These are phyloP conservation scores for Globisporangium barbulae DNA, from an alignment of 352 stramenopile genomes.

Conservation along the genomic window DNA sequence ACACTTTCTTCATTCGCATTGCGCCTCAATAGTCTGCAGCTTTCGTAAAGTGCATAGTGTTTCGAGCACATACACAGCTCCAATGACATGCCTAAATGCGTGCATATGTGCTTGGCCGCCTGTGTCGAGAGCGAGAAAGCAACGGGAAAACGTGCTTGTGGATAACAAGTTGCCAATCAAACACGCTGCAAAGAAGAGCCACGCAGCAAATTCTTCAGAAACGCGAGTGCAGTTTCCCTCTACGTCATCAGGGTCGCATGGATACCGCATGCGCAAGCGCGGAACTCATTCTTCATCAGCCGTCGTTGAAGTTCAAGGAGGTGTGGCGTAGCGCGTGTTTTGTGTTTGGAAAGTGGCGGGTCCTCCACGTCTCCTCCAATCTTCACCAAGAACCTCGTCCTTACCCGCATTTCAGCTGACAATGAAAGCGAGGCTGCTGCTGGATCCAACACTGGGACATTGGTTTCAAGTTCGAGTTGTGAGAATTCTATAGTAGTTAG, in stretches of 20 bases:
- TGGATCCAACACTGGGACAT: too few species aligned
- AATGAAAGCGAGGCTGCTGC: too few species aligned
- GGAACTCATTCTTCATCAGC: not conserved
- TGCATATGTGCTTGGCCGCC: too few species aligned
- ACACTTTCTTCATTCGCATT: not conserved
- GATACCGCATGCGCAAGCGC: not conserved
- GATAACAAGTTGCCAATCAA: not conserved
- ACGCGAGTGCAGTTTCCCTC: conserved; percentile 9
- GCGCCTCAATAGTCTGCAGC: not conserved
- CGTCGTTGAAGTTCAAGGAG: not conserved
- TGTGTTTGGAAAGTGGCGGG: not conserved
- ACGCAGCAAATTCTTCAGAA: conserved; percentile 9
- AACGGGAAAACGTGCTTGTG: not conserved
- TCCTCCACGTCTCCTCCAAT: not conserved
- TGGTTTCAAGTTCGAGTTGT: too few species aligned
- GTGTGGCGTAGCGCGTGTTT: not conserved
- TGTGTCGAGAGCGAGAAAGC: too few species aligned
- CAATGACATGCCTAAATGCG: too few species aligned
- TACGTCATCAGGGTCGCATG: not conserved
- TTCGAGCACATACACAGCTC: not conserved
- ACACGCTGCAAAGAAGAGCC: not conserved
- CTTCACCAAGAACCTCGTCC: not conserved
- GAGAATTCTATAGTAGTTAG: too few species aligned
- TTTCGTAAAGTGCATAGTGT: not conserved
- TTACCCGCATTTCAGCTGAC: too few species aligned